Base-by-base conservation (phyloP, 768 basidiomycete genomes). In the Baorangia bicolor region DNA sequence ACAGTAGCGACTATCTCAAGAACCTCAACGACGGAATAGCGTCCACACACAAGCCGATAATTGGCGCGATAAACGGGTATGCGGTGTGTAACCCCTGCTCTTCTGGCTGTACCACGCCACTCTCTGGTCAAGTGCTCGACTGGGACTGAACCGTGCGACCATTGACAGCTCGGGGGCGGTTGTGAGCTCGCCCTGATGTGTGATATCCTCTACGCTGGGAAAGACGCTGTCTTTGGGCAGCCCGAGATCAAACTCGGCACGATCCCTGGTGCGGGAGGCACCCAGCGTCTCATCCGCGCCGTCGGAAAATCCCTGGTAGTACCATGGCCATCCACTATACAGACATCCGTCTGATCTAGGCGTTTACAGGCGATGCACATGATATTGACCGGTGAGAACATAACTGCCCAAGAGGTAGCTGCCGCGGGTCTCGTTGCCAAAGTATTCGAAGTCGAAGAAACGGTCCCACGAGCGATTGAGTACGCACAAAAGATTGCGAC, bases 151-250 rank as follows among this genome's bases (percentile, higher is more conserved):
- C 10, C 28, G 86, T 75, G 38, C 16, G 27, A 37, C 9, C 20
- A 4, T 31, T 41, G 14, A 34, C 16, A 97, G 94, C 86, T 98
- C 57, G 96, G 96, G 5, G 96, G 95, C 38, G 96, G 96, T 18
- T 97, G 95, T 69, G 96, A 98, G 73, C 85, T 98, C 33, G 95
- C 95, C 0, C 78, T 98, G 65, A 93, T 93, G 90, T 93, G 92
- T 71, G 95, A 98, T 72, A 92, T 97, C 71, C 84, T 97, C 66
- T 84, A 95, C 54, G 92, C 91, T 12, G 88, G 92, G 9, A 86
- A 90, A 2, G 88, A 81, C 23, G 94, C 96, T 13, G 83, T 85
- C 55, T 98, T 98, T 68, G 94, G 93, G 18, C 95, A 96, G 68
- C 96, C 96, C 13, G 96, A 98, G 70, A 92, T 98, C 73, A 94